Percentiles rank a stretch among this genome's conserved stretches.
These are phyloP conservation scores for Pyrenochaeta sp. DNA, from an alignment of 2,329 filamentous ascomycete species.

Conservation along the genomic window DNA sequence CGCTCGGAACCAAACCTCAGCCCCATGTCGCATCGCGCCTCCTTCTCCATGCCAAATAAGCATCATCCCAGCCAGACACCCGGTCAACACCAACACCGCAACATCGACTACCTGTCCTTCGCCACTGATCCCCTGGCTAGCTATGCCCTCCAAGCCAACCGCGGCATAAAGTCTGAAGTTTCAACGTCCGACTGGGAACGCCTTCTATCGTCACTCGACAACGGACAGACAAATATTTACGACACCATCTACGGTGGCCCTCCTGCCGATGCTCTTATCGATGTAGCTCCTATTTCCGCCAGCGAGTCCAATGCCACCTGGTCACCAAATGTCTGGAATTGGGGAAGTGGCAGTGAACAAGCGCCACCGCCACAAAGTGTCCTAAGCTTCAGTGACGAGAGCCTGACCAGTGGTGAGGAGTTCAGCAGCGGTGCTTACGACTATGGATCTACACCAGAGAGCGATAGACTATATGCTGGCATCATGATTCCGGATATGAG, in stretches of 20 bases:
- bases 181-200: constrained; percentile 82
- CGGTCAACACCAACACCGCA: constrained; percentile 43
- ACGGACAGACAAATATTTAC: constrained; percentile 83
- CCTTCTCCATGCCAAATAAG: constrained; percentile 41
- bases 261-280: constrained; percentile 51
- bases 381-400: constrained; percentile 68
- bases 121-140: constrained; percentile 48
- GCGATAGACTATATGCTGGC: constrained; percentile 44
- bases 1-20: constrained; percentile 59
- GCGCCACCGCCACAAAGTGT: constrained; percentile 60
- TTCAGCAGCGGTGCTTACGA: constrained; percentile 44
- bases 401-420: constrained; percentile 62
- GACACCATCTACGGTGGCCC: constrained; percentile 80
- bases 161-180: constrained; percentile 56
- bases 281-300: constrained; percentile 40
- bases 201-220: constrained; percentile 80
- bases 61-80: constrained; percentile 44
- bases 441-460: constrained; percentile 37
- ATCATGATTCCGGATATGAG: constrained; percentile 49
- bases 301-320: constrained; percentile 43
- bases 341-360: constrained; percentile 34
- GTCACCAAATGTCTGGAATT: constrained; percentile 49
- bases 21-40: constrained; percentile 49
- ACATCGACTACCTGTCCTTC: constrained; percentile 60
- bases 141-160: constrained; percentile 43